These are phyloP conservation scores for Epichloe bromicola DNA, from an alignment of 2,329 filamentous ascomycete genomes.

Conservation along the genomic window DNA sequence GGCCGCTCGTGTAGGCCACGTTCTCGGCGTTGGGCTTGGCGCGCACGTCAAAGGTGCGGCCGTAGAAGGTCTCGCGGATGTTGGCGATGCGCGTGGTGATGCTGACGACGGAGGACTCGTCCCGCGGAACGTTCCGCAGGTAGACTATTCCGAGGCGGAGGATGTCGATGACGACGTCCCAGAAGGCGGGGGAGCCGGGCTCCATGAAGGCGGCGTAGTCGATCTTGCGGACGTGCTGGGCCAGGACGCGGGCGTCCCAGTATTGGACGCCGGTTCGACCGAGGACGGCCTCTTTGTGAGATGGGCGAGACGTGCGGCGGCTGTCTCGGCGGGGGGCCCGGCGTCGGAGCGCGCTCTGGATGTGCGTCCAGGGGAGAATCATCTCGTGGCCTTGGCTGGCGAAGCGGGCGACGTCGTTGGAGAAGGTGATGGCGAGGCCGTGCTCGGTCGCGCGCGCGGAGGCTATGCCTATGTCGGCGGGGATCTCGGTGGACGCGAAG, in stretches of 20 bases:
- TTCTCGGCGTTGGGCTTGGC: slow-evolving; percentile 77
- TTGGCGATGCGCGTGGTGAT: slow-evolving; percentile 64
- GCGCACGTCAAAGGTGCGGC: slow-evolving; percentile 77
- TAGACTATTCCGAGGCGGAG: slow-evolving; percentile 61
- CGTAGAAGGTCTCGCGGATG: slow-evolving; percentile 82
- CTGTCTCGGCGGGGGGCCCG: neutral
- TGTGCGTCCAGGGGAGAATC: slow-evolving; percentile 21
- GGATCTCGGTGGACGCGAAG: slow-evolving; percentile 31
- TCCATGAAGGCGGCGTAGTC: slow-evolving; percentile 62
- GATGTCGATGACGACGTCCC: slow-evolving; percentile 48
- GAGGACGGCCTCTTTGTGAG: slow-evolving; percentile 15
- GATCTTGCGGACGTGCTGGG: slow-evolving; percentile 40
- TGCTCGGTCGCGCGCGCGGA: slow-evolving; percentile 19
- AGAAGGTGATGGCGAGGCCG: slow-evolving; percentile 48
- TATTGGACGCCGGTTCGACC: slow-evolving; percentile 20
- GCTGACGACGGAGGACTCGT: slow-evolving; percentile 48
- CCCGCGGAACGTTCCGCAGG: slow-evolving; percentile 58
- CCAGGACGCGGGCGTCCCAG: slow-evolving; percentile 29
- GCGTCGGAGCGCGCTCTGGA: slow-evolving; percentile 20
- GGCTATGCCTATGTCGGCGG: slow-evolving; percentile 18
- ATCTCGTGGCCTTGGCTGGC: slow-evolving; percentile 16
- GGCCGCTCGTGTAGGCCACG: slow-evolving; percentile 75
- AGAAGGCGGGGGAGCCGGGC: slow-evolving; percentile 38
- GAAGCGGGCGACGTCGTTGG: slow-evolving; percentile 26
- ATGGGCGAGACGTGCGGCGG: slow-evolving; percentile 6